Conservation (phyloP, 2,329 filamentous ascomycete genomes). For the Calonectria multiphialidica region DNA sequence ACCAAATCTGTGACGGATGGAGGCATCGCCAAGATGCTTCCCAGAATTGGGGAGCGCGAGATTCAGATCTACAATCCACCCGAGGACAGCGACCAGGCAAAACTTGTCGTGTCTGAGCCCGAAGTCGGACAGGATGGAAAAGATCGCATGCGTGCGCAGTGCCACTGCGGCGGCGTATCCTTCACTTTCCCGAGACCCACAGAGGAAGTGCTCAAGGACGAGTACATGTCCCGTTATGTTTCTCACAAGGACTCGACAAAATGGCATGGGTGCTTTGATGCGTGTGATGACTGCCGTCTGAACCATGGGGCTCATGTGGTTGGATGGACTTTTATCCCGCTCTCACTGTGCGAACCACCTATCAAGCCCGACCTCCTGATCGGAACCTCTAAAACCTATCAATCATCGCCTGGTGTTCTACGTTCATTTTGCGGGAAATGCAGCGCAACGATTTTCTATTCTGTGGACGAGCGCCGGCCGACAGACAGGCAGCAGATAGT, state of each 20-base stretch:
- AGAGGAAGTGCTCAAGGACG: slow-evolving; percentile 44
- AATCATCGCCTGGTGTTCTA: slow-evolving; percentile 52
- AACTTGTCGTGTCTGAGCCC: slow-evolving; percentile 39
- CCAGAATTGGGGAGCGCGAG: slow-evolving; percentile 44
- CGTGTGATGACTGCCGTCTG: slow-evolving; percentile 59
- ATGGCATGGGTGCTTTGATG: slow-evolving; percentile 57
- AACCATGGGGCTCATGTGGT: slow-evolving; percentile 55
- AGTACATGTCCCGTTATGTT: slow-evolving; percentile 48
- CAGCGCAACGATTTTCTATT: slow-evolving; percentile 58
- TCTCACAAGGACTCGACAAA: slow-evolving; percentile 53
- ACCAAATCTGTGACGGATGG: slow-evolving; percentile 51
- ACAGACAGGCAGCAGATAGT: slow-evolving; percentile 50
- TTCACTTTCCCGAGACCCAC: slow-evolving; percentile 58
- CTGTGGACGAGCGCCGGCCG: slow-evolving; percentile 42
- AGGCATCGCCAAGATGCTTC: slow-evolving; percentile 52
- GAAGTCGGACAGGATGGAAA: slow-evolving; percentile 51
- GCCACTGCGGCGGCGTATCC: slow-evolving; percentile 60
- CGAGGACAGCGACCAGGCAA: slow-evolving; percentile 41
- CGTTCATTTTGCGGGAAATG: slow-evolving; percentile 61
- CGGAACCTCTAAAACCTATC: slow-evolving; percentile 59
- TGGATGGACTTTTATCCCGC: slow-evolving; percentile 58
- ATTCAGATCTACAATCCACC: slow-evolving; percentile 53
- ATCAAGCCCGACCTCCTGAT: slow-evolving; percentile 52
- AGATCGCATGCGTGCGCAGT: slow-evolving; percentile 57
- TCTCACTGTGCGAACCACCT: slow-evolving; percentile 50